Base-by-base conservation (phyloP, 192 early-diverging fungal genomes). In the Jimgerdemannia flammicorona region DNA sequence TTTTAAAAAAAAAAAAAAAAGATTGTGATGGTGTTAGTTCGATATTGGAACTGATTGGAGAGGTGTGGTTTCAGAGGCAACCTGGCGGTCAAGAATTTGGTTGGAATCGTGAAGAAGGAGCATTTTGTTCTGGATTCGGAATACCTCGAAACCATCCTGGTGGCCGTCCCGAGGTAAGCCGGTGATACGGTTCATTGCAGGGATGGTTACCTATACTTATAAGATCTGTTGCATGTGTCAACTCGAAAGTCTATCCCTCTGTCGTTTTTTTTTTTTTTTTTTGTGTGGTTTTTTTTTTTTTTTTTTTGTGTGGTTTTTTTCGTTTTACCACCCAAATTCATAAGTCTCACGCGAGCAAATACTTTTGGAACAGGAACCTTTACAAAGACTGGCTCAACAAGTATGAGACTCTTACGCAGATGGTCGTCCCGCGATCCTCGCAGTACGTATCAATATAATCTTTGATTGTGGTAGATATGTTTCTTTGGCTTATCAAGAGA, bases 371-470 rank as follows among this genome's bases (percentile, higher is more conserved):
- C 54, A 90, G 92, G 77, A 83, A 76, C 29, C 81, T 89, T 43
- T 87, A 89, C 74, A 93, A 91, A 75, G 93, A 96, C 3, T 99
- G 98, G 98, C 71, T 82, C 7, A 86, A 87, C 75, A 85, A 80
- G 43, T 99, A 99, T 85, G 98, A 99, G 84, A 90, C 88, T 1
- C 75, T 99, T 73, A 92, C 97, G 3, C 88, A 92, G 66, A 97
- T 97, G 95, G 94, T 99, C 10, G 97, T 99, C 20, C 98, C 98
- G 11, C 90, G 98, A 67, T 99, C 97, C 3, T 90, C 93, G 68
- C 80, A 85, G 94, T 96, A 90, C 75, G 88, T 82, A 29, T 10
- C 4, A 44, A 17, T 40, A 17, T 66, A 40, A 20, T 54, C 41
- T 71, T 49, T 68, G 63, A 4, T 14, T 66, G 65, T 17, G 4